Evolutionary conservation across 352 stramenopile genomes (phyloP).

Genomic region (Globisporangium orthogonon): DNA sequence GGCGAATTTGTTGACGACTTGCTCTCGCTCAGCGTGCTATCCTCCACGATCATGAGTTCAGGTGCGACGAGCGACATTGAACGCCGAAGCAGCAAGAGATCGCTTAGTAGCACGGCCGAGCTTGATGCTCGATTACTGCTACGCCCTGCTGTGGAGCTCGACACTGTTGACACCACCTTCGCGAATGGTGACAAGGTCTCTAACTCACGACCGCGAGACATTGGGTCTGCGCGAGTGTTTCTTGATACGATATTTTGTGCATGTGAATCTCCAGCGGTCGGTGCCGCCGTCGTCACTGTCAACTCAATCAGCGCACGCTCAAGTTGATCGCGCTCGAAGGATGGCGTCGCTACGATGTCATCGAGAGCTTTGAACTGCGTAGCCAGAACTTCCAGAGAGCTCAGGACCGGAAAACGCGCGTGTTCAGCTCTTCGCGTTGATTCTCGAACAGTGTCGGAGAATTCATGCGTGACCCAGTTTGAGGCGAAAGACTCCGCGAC

Average conservation of each 20-base stretch:
- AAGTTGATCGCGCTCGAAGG: slow-evolving; percentile 9
- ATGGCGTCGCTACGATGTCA: neutral
- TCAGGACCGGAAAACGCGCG: neutral
- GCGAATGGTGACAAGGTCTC: neutral
- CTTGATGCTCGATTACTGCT: slow-evolving; percentile 1
- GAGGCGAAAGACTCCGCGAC: slow-evolving; percentile 12
- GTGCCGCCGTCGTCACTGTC: neutral
- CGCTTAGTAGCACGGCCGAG: slow-evolving; percentile 21
- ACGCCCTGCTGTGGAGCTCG: neutral
- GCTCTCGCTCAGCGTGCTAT: neutral
- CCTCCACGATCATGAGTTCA: neutral
- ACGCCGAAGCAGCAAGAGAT: slow-evolving; percentile 15
- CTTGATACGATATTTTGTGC: neutral
- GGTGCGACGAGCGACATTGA: slow-evolving; percentile 11
- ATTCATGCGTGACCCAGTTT: slow-evolving; percentile 8
- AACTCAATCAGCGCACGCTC: slow-evolving; percentile 7
- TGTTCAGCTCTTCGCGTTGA: no score
- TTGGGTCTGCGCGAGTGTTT: neutral
- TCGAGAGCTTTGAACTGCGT: neutral
- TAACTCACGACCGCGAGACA: no score
- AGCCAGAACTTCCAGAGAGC: slow-evolving; percentile 1
- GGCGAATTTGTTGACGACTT: neutral
- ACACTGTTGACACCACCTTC: neutral
- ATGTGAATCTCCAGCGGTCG: neutral
- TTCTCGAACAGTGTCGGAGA: neutral